Evolutionary conservation across 2,329 filamentous ascomycete genomes (phyloP), one percentile per base, ranked within the genome.

Genomic region (Colletotrichum camelliae): DNA sequence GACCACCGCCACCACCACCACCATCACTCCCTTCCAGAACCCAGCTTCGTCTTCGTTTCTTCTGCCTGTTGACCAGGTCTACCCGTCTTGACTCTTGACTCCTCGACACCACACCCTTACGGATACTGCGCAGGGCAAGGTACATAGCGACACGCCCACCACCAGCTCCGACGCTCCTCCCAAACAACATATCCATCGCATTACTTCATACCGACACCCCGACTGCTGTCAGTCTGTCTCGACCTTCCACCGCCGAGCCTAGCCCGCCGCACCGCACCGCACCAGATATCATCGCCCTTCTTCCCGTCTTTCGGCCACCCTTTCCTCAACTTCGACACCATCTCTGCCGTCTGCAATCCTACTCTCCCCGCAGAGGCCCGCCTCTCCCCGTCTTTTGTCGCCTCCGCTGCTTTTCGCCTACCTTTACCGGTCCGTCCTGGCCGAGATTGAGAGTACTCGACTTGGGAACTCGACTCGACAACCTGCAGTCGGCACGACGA

Each of bases 11-110:
- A n/a, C 57, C 24, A 5, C 27, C 37, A 55, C 5, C 48, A 57
- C 52, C 55, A 18, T 29, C 13, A 29, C 35, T 43, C 55, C 67
- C 55, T 62, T 48, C 29, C 67, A 37, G 24, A 21, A 61, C 39
- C 31, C 66, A 33, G 43, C 43, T 52, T 37, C 64, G 64, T 55
- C 70, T 73, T 73, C 69, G 73, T 68, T 75, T 75, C 70, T 73
- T 75, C 70, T 75, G 73, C 73, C 69, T 73, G 70, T 75, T 73
- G 73, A 75, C 70, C 70, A 73, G 73, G 73, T 73, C 43, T 48
- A 68, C 73, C 64, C 70, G 35, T 65, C 73, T 52, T 65, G 73
- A 67, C 35, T 43, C 24, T 62, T 69, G 39, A 62, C 69, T 70
- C 73, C 73, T 60, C 48, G 60, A 74, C 67, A 21, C 33, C 27